Percentiles rank a stretch among this genome's conserved stretches.
Evolutionary conservation across 768 basidiomycete species (phyloP).

Genomic region (Leucocoprinus leucothites): DNA sequence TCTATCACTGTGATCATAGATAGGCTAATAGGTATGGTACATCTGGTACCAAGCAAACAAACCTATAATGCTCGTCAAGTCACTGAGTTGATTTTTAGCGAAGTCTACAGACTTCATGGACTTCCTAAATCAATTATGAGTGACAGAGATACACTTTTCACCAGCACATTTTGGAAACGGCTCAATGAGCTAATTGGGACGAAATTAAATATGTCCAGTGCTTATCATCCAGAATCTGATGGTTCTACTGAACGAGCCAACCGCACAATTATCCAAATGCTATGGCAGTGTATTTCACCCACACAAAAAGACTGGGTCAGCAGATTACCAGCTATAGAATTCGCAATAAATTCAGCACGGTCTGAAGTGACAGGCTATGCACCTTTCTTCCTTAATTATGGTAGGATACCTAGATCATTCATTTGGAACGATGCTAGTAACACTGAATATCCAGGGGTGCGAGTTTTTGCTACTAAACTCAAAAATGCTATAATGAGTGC

Average conservation of each 20-base stretch:
- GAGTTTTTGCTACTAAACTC: conserved; percentile 16
- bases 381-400: conserved; percentile 24
- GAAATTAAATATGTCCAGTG: conserved; percentile 11
- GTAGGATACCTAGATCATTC: conserved; percentile 18
- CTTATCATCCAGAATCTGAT: conserved; percentile 16
- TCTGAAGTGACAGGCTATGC: conserved; percentile 21
- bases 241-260: conserved; percentile 18
- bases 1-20: conserved; percentile 14
- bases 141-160: conserved; percentile 13
- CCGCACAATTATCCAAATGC: conserved; percentile 19
- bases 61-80: conserved; percentile 10
- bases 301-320: conserved; percentile 31
- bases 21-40: conserved; percentile 10
- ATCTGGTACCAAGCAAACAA: conserved; percentile 7
- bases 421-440: conserved; percentile 15
- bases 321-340: conserved; percentile 23
- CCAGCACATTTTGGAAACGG: conserved; percentile 12
- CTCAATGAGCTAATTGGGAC: conserved; percentile 11
- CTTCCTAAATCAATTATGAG: conserved; percentile 10
- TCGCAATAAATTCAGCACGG: conserved; percentile 19
- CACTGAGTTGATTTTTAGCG: conserved; percentile 13
- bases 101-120: conserved; percentile 13
- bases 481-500: conserved; percentile 27
- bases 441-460: conserved; percentile 19
- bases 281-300: conserved; percentile 19